phyloP scores from a whole-genome alignment of 345 rosid genomes.

The Carallia pectinifolia region DNA sequence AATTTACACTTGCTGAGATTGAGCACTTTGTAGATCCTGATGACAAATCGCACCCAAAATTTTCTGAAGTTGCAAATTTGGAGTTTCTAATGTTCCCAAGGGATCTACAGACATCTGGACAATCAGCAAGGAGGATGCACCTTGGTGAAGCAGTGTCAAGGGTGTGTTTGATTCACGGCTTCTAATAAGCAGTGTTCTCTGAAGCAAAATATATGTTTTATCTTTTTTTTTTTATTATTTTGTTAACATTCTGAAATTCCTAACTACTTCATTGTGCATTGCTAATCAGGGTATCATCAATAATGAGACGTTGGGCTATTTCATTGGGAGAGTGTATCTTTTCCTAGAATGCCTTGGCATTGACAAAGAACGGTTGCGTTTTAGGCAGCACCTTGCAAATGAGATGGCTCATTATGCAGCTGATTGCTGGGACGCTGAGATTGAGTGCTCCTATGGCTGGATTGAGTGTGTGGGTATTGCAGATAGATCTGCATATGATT shows the following conservation, averaged over 20 bases:
- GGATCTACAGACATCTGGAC: slow-evolving; percentile 74
- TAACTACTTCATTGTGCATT: slow-evolving; percentile 9
- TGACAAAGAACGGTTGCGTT: slow-evolving; percentile 65
- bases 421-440: slow-evolving; percentile 98
- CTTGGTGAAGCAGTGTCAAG: slow-evolving; percentile 76
- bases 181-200: slow-evolving; percentile 47
- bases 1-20: slow-evolving; percentile 92
- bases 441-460: slow-evolving; percentile 93
- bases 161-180: slow-evolving; percentile 29
- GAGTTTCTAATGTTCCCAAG: slow-evolving; percentile 85
- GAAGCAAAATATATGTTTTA: neutral
- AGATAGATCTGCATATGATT: slow-evolving; percentile 91
- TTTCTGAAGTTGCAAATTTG: slow-evolving; percentile 55
- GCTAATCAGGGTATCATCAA: slow-evolving; percentile 66
- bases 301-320: slow-evolving; percentile 80
- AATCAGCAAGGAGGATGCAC: slow-evolving; percentile 49
- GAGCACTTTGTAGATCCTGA: slow-evolving; percentile 98
- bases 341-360: slow-evolving; percentile 73
- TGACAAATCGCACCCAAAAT: slow-evolving; percentile 83
- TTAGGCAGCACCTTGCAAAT: slow-evolving; percentile 84
- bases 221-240: neutral
- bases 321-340: slow-evolving; percentile 81
- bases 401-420: slow-evolving; percentile 98
- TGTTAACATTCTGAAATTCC: neutral
- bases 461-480: slow-evolving; percentile 96